A percentile compares a stretch with the other conserved stretches of the same genome.
phyloP scores from a whole-genome alignment of 2,329 filamentous ascomycete species.

The Emmonsiellopsis sp. region DNA sequence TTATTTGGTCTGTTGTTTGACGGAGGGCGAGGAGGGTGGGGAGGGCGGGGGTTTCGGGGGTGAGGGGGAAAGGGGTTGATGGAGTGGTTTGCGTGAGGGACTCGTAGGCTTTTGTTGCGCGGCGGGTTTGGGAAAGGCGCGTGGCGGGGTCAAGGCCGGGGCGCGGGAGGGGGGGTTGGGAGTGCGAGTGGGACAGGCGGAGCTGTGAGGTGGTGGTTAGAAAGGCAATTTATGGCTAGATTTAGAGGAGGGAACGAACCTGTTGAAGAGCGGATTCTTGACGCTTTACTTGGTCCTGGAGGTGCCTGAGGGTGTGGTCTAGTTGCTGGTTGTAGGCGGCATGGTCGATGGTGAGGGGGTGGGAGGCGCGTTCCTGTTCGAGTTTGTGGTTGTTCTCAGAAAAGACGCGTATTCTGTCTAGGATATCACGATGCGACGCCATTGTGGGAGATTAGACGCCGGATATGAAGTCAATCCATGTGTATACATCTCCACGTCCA shows the following conservation, averaged over 20 bases:
- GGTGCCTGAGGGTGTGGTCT: constrained; percentile 58
- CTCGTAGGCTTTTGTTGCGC: constrained; percentile 57
- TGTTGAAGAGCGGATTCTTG: constrained; percentile 40
- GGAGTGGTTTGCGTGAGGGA: constrained; percentile 53
- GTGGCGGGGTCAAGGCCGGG: constrained; percentile 20
- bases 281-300: constrained; percentile 46
- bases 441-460: neutral
- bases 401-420: constrained; percentile 17
- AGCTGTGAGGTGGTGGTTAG: neutral
- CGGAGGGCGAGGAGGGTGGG: constrained; percentile 64
- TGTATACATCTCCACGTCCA: too few species aligned
- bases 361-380: constrained; percentile 25
- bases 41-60: constrained; percentile 57
- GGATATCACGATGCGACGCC: constrained; percentile 3
- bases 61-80: constrained; percentile 44
- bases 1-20: constrained; percentile 54
- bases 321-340: constrained; percentile 36
- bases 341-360: constrained; percentile 19
- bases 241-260: constrained; percentile 22
- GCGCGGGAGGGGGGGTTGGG: constrained; percentile 17
- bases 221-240: neutral
- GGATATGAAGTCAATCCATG: too few species aligned
- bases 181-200: constrained; percentile 7
- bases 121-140: constrained; percentile 39
- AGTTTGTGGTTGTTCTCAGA: constrained; percentile 24